phyloP scores from a whole-genome alignment of 257 asterid species.

The Petunia axillaris region DNA sequence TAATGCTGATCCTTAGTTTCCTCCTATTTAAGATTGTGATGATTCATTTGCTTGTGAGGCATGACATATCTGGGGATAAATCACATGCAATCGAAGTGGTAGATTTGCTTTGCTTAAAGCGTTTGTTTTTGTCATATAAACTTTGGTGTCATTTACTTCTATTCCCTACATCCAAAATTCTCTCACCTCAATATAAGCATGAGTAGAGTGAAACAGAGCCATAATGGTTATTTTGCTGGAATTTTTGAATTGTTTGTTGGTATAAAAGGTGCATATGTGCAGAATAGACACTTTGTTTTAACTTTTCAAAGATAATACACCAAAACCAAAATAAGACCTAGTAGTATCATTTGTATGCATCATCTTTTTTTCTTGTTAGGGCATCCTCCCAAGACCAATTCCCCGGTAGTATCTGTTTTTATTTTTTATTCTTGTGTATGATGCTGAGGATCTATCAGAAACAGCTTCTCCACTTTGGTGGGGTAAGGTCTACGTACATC shows the following conservation, averaged over 20 bases:
- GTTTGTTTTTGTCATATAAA: background rate
- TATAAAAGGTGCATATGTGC: background rate
- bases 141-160: background rate
- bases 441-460: too few relatives aligned
- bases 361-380: too few relatives aligned
- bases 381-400: too few relatives aligned
- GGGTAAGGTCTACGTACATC: too few relatives aligned
- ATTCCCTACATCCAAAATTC: background rate
- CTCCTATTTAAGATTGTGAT: conserved; percentile 23
- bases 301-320: background rate
- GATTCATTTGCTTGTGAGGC: background rate
- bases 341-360: background rate
- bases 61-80: background rate
- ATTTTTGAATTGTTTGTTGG: background rate
- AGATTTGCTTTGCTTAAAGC: background rate
- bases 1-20: conserved; percentile 20
- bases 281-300: background rate
- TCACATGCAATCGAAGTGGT: background rate
- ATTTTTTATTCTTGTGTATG: too few relatives aligned
- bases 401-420: too few relatives aligned
- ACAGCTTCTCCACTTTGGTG: too few relatives aligned
- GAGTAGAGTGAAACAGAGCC: background rate
- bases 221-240: background rate
- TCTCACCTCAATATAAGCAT: background rate
- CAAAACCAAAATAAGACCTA: background rate